Base-by-base conservation (phyloP, 2,329 filamentous ascomycete species). In the Fusarium chlamydosporum region DNA sequence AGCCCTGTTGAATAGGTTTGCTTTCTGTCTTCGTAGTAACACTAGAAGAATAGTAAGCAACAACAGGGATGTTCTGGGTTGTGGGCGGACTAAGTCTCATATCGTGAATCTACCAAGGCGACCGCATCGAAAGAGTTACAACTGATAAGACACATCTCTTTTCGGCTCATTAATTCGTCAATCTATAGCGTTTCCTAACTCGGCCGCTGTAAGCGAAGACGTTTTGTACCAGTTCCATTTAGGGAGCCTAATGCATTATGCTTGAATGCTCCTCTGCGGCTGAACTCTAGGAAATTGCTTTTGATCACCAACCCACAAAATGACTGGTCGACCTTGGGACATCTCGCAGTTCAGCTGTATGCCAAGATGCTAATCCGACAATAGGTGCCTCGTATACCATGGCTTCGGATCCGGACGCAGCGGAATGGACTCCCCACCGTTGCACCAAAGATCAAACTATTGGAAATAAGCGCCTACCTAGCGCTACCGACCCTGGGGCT, bases 211-310 rank as follows among this genome's bases (percentile, higher is more conserved):
- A 26, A 42, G 40, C 15, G 18, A 42, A 27, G 40, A 16, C 23
- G 6, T 23, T 6, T 23, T 23, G 23, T 23, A 23, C 23, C 23
- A 23, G 23, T 1, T 23, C 23, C 23, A 23, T 23, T 23, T 23
- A 23, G 23, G 23, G 23, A 6, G 23, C 23, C 23, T 23, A 42
- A 42, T 42, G 23, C 40, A 16, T 35, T 16, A 16, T 35, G 13
- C 6, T 16, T 35, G 13, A 40, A 1, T 23, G 18, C 13, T 15
- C 38, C 12, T 20, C 18, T 23, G 15, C 16, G 6, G 6, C 40
- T 42, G 40, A 27, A 27, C 23, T 42, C 20, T 42, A 42, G 23
- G 16, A 42, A 42, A 42, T 42, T 42, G 40, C 40, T 42, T 42
- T 26, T 27, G 15, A 3, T 16, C 9, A 27, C 4, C 3, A 42